Base-by-base conservation (phyloP, 208 protist genomes). In the Leishmania martiniquensis region DNA sequence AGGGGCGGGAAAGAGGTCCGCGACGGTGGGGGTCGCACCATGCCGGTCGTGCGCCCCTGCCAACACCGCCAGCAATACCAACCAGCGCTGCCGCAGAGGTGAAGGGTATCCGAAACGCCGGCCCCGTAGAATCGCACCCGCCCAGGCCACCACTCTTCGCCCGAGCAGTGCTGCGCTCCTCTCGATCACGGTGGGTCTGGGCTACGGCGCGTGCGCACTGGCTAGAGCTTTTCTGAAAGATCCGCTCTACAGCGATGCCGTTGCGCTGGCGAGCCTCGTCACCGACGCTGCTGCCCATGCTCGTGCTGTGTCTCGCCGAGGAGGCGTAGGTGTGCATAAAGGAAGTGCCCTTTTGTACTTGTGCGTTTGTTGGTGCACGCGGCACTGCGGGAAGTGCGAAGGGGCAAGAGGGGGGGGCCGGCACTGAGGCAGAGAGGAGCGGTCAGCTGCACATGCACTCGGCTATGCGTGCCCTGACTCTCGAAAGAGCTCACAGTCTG, bases 201-300 rank as follows among this genome's bases (percentile, higher is more conserved):
- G 70, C 52, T 22, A 22, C 42, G 55, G 75, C 32, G 52, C 45
- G 63, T 15, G 54, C 12, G 60, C 54, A 72, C 37, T 59, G 76
- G 15, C 25, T 17, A n/a, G 51, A 22, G 34, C 42, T 71, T 42
- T 72, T 59, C 22, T 67, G 49, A 54, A 93, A 88, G 22, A 92
- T 77, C 0, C 88, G 82, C 65, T 77, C 75, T 10, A 94, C 90
- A 15, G 88, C 90, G 37, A 71, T 60, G 29, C 73, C 69, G 79
- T 93, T 89, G 51, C 78, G 84, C 71, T 85, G 80, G n/a, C 72
- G 87, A 22, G 75, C 78, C 39, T 81, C 79, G 37, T 39, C 67
- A 37, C 66, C 71, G 2, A 78, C 67, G 42, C 55, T 39, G 0
- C 2, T 57, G 15, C 34, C 9, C 66, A 83, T 78, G 2, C 1